These are phyloP conservation scores for Auricularia cornea DNA, from an alignment of 768 basidiomycete genomes.

Conservation along the genomic window DNA sequence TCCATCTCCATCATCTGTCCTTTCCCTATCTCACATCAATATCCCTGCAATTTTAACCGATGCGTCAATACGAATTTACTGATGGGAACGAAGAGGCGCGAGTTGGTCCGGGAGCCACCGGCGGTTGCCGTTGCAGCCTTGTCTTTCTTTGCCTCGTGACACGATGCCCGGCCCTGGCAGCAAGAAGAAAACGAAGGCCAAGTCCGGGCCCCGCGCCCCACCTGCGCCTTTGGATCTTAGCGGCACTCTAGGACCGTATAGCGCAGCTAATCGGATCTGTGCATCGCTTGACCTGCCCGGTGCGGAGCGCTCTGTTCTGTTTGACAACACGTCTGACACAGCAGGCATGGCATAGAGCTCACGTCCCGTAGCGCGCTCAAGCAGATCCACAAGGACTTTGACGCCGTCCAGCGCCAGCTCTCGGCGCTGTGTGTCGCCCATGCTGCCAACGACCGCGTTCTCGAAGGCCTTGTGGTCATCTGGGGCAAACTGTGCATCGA, in stretches of 20 bases:
- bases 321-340: neutral
- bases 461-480: constrained; percentile 51
- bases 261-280: neutral
- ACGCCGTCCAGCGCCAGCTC: constrained; percentile 39
- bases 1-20: too few species aligned
- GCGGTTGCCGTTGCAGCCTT: too few species aligned
- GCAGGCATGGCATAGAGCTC: constrained; percentile 33
- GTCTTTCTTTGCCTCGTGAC: too few species aligned
- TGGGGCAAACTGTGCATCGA: constrained; percentile 58
- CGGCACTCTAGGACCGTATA: neutral
- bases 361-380: constrained; percentile 50
- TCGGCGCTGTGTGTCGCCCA: constrained; percentile 41
- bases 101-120: too few species aligned
- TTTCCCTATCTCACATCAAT: too few species aligned
- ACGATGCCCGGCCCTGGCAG: neutral
- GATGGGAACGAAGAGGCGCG: too few species aligned
- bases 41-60: too few species aligned
- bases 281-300: neutral
- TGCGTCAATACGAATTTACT: too few species aligned
- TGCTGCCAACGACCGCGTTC: constrained; percentile 36
- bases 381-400: constrained; percentile 52
- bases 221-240: neutral
- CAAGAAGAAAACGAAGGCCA: neutral
- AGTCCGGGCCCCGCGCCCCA: neutral
- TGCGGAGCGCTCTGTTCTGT: neutral